A percentile compares a stretch with the other conserved stretches of the same genome.
phyloP scores from a whole-genome alignment of 495 filamentous ascomycete genomes.

The Hamigera avellanea region DNA sequence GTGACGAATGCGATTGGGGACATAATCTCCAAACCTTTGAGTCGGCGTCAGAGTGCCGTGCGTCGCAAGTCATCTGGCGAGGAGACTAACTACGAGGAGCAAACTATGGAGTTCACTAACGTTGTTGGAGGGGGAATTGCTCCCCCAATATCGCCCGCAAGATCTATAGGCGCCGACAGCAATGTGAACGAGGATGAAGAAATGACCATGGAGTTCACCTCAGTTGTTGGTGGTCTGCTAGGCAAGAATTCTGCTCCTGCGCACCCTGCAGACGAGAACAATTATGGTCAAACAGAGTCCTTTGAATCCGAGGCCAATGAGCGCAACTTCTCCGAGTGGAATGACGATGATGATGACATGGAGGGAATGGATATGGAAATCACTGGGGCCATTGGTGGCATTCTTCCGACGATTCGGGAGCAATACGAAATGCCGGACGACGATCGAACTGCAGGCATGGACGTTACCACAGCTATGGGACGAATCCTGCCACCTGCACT shows the following conservation, averaged over 20 bases:
- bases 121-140: slow-evolving; percentile 58
- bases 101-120: slow-evolving; percentile 70
- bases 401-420: slow-evolving; percentile 34
- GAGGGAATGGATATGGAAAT: slow-evolving; percentile 56
- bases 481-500: slow-evolving; percentile 37
- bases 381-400: slow-evolving; percentile 60
- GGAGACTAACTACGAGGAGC: slow-evolving; percentile 40
- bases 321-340: slow-evolving; percentile 11
- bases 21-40: slow-evolving; percentile 47
- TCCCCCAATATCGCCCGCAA: slow-evolving; percentile 19
- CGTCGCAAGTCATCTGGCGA: slow-evolving; percentile 28
- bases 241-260: slow-evolving; percentile 16
- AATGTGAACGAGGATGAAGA: slow-evolving; percentile 50
- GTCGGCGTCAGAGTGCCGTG: slow-evolving; percentile 18
- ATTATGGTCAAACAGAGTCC: slow-evolving; percentile 12
- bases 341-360: slow-evolving; percentile 26
- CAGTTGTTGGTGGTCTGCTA: slow-evolving; percentile 56
- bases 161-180: slow-evolving; percentile 23
- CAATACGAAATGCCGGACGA: slow-evolving; percentile 26
- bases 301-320: slow-evolving; percentile 15
- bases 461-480: slow-evolving; percentile 47
- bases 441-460: slow-evolving; percentile 45
- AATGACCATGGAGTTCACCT: slow-evolving; percentile 76
- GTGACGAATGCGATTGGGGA: slow-evolving; percentile 74
- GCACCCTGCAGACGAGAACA: slow-evolving; percentile 7